phyloP scores from a whole-genome alignment of 108 stramenopile genomes.

The Nitzschia sp. region DNA sequence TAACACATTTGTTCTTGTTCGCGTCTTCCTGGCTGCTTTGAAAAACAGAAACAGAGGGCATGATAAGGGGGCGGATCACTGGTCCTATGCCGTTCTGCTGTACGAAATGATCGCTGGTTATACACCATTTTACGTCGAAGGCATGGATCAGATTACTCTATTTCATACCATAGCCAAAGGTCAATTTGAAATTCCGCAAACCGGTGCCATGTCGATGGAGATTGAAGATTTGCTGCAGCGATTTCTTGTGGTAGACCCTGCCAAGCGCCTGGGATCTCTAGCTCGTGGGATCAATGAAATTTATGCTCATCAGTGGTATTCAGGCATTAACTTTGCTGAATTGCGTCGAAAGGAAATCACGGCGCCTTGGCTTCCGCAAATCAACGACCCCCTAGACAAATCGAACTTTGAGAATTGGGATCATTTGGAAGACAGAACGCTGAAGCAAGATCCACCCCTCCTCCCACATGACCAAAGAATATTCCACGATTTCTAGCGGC shows the following conservation, averaged over 20 bases:
- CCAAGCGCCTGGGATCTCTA: conserved; percentile 64
- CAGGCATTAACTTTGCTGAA: conserved; percentile 67
- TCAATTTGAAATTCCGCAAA: conserved; percentile 54
- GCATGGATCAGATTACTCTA: conserved; percentile 83
- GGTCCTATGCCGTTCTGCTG: conserved; percentile 89
- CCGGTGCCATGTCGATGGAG: conserved; percentile 27
- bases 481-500: conserved; percentile 24
- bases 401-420: conserved; percentile 54
- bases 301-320: conserved; percentile 72
- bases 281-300: conserved; percentile 68
- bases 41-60: conserved; percentile 94
- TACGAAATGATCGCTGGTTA: conserved; percentile 89
- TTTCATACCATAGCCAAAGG: conserved; percentile 83
- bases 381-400: conserved; percentile 76
- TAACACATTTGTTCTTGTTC: too few species aligned
- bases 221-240: conserved; percentile 52
- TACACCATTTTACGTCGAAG: conserved; percentile 73
- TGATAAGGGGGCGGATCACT: conserved; percentile 93
- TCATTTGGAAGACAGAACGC: conserved; percentile 48
- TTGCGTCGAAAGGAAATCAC: conserved; percentile 55
- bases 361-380: conserved; percentile 89
- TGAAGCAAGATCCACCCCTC: conserved; percentile 28
- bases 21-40: too few species aligned
- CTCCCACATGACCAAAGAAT: conserved; percentile 30
- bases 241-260: conserved; percentile 54